Evolutionary conservation across 2,329 filamentous ascomycete genomes (phyloP), one percentile per base, ranked within the genome.

Genomic region (Macrophomina phaseolina): DNA sequence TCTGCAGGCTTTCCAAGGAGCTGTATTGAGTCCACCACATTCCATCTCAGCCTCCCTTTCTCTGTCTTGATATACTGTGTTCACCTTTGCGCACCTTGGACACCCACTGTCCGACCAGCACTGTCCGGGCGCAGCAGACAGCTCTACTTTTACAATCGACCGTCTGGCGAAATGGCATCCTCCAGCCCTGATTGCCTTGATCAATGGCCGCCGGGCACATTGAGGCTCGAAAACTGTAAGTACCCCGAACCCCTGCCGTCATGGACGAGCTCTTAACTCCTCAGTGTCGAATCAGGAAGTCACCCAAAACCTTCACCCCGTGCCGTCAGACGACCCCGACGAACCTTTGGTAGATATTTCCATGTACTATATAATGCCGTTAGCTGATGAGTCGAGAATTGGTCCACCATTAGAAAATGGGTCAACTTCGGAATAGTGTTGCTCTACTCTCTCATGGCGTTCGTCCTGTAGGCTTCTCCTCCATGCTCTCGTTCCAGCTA

Each of bases 381-480:
- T 30, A 32, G 23, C 14, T 52, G 23, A 53, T 34, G 5, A 4
- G 2, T 2, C 5, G 4, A 80, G 75, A 84, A 84, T 69, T 84
- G 82, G 82, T 75, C 77, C 14, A 76, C 70, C 49, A 66, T 68
- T 55, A 77, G 80, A 32, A 84, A 84, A 66, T 66, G 71, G 5
- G 51, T 78, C 63, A 83, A 84, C 66, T 83, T 79, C 67, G 71
- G 70, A 16, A 75, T 84, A 5, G 76, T 79, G 0, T 73, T 74
- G n/a, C 80, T 79, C 61, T 83, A 83, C 64, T 79, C 79, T 1
- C 72, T 80, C 38, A 74, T 82, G 69, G 75, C 82, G 5, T 82
- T 79, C 67, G 78, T 76, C 12, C 9, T 34, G 51, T 53, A 36
- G 7, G 14, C 30, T 7, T 36, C 4, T 16, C 51, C 12, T 36